Evolutionary conservation across 768 basidiomycete genomes (phyloP), one percentile per base, ranked within the genome.

Genomic region (Tylopilus balloui): DNA sequence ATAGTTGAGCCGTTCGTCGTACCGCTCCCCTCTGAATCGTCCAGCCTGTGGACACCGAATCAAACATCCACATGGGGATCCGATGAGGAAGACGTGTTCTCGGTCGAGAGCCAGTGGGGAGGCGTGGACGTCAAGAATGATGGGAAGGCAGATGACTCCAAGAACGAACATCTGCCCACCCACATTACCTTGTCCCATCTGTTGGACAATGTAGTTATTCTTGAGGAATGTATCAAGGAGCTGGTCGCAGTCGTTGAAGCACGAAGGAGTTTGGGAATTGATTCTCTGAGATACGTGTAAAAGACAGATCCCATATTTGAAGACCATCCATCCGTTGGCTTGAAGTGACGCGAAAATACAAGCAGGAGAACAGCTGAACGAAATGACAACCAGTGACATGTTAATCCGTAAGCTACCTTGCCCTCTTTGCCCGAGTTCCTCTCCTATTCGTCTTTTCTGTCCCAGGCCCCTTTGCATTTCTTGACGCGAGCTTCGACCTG

Each of bases 211-310:
- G 86, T 94, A 25, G 92, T 98, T 25, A 84, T 97, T 34, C 64
- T 98, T 53, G 95, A 97, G 68, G 95, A 97, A 68, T 87, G 85
- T 52, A 86, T 97, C 62, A 97, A 97, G 70, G 95, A 98, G 67
- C 71, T 93, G 28, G 82, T 83, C 13, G 88, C 90, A 13, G 85
- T 92, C 55, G 79, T 93, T 44, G 85, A 90, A 68, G 90, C 88
- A 14, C 74, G 92, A 50, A 73, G 88, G 52, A 85, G 83, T 68
- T 68, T 94, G 45, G 92, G 92, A 9, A 87, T 94, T 53, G 92
- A 94, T 69, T 75, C 81, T 20, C 68, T 92, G 53, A 80, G 86
- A 57, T 91, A 88, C 62, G 62, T 92, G 58, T 90, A 72, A 69
- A 43, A 41, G n/a, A 38, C 14, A 35, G 23, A 27, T 37, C 6